These are phyloP conservation scores for Linanthus parryae DNA, from an alignment of 148 eudicot genomes.

Conservation along the genomic window DNA sequence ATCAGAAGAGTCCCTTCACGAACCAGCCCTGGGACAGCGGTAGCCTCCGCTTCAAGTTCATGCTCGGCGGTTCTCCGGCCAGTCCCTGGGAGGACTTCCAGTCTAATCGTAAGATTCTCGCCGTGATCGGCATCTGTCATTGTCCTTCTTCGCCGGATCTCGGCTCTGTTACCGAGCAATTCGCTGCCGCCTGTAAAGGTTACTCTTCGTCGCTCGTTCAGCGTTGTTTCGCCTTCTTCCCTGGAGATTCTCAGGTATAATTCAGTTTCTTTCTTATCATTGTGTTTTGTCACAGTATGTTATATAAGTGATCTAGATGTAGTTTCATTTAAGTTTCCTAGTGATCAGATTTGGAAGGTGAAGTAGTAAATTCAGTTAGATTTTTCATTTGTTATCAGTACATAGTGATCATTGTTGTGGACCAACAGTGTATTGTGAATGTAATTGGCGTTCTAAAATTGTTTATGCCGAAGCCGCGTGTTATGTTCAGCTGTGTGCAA, in stretches of 20 bases:
- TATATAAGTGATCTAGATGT: too few species aligned
- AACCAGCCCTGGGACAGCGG: constrained; percentile 91
- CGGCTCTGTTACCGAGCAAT: constrained; percentile 40
- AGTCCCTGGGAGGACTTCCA: constrained; percentile 97
- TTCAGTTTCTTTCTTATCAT: not conserved
- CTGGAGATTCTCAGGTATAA: constrained; percentile 74
- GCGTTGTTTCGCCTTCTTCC: constrained; percentile 83
- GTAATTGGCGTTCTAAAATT: not conserved
- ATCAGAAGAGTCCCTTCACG: constrained; percentile 83
- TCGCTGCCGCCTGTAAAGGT: constrained; percentile 39
- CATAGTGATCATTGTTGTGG: not conserved
- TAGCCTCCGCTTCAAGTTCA: constrained; percentile 63
- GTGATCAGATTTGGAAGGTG: too few species aligned
- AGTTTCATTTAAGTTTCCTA: too few species aligned
- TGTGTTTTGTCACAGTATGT: too few species aligned
- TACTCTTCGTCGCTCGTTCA: constrained; percentile 64
- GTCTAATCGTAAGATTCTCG: constrained; percentile 68
- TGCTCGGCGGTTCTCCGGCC: constrained; percentile 81
- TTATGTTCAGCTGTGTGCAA: not conserved
- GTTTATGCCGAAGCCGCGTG: not conserved
- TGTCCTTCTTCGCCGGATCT: constrained; percentile 79
- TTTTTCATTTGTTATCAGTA: too few species aligned
- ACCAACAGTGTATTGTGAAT: not conserved
- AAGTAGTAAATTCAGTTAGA: too few species aligned
- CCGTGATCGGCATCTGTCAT: constrained; percentile 85